Conservation (phyloP, 305 asterid genomes). For the Fraxinus xanthoxyloides region DNA sequence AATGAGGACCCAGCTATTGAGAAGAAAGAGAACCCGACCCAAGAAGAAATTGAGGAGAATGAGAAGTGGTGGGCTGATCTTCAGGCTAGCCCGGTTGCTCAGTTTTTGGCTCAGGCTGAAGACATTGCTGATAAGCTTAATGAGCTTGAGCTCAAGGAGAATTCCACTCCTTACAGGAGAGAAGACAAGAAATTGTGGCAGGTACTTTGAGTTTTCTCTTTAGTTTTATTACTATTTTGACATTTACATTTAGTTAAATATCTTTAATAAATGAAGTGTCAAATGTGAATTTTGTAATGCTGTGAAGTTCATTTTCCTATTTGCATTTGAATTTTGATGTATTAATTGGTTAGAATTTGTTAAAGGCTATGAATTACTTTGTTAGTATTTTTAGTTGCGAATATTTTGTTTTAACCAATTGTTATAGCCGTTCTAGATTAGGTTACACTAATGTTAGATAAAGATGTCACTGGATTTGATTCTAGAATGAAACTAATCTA, state of each 20-base stretch:
- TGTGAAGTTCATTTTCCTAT: neutral
- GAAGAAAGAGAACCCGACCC: slow-evolving; percentile 69
- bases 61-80: slow-evolving; percentile 74
- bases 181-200: slow-evolving; percentile 82
- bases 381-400: neutral
- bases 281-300: neutral
- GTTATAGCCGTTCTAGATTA: neutral
- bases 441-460: slow-evolving; percentile 4
- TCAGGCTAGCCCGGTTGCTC: slow-evolving; percentile 62
- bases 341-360: neutral
- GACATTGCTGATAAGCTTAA: slow-evolving; percentile 71
- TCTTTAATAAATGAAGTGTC: neutral
- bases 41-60: slow-evolving; percentile 79
- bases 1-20: slow-evolving; percentile 64
- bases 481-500: neutral
- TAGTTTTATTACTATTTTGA: neutral
- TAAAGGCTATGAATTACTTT: neutral
- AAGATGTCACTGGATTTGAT: slow-evolving; percentile 1
- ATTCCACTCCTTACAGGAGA: slow-evolving; percentile 55
- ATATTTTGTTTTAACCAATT: neutral
- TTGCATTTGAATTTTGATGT: neutral
- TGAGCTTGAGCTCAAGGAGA: slow-evolving; percentile 63
- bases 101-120: slow-evolving; percentile 71
- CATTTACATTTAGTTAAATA: neutral
- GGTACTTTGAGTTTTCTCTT: slow-evolving; percentile 20